Evolutionary conservation across 805 yeast species (phyloP), one percentile per base, ranked within the genome.

Genomic region (Starmerella floricola): DNA sequence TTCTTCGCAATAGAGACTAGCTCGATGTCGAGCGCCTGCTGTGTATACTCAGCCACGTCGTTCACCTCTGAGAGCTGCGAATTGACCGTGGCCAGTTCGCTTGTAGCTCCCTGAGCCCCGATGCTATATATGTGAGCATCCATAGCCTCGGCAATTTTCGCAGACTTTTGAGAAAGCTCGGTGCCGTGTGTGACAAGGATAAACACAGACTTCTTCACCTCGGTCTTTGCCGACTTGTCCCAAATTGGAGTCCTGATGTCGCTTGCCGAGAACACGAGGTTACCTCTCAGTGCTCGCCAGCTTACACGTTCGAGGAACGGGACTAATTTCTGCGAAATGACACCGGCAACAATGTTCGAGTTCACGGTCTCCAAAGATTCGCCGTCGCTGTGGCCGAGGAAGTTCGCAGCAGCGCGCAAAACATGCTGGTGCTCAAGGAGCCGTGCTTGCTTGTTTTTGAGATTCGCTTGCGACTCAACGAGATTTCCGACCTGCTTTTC

Each of bases 281-380:
- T 91, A 56, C 98, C 98, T 60, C 98, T 76, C 49, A 88, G 71
- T 16, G 85, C 76, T 63, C 99, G 74, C 94, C 95, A 91, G 36
- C 86, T 64, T 43, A 91, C 84, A 54, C 77, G 81, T 58, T 86
- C 86, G 48, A 91, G 66, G 2, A 79, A 68, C 13, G 71, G 73
- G 21, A 85, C 69, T 55, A 80, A 81, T 10, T 68, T 73, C 54
- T 91, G 72, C 34, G 76, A 71, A 35, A 91, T 78, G 12, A 88
- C 87, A 40, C 97, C 98, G 8, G 91, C 74, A 38, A 82, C 73
- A 49, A 61, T 69, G 31, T 64, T 52, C 23, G 66, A 23, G 26
- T 23, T 23, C 26, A 23, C 58, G 15, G 57, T 57, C 37, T 61
- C 64, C 38, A 60, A 50, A 47, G 63, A 51, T 23, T 36, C 57